phyloP scores from a whole-genome alignment of 2,329 filamentous ascomycete genomes.

The Botrytis fabae region DNA sequence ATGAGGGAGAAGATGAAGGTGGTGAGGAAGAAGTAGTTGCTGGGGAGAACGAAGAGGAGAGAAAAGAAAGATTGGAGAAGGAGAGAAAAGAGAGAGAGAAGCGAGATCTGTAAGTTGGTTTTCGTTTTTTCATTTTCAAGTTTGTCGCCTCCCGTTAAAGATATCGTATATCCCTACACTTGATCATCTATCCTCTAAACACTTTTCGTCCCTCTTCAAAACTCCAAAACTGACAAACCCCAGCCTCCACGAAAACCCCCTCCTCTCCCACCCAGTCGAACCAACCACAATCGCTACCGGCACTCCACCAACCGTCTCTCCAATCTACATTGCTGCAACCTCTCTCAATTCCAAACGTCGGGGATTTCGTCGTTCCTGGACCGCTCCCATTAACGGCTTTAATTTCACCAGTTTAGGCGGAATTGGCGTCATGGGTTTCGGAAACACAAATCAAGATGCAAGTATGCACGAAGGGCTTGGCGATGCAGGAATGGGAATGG shows the following conservation, averaged over 20 bases:
- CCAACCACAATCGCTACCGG: neutral
- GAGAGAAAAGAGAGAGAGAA: neutral
- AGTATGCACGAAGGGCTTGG: neutral
- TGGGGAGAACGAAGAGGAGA: neutral
- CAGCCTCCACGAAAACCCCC: conserved; percentile 5
- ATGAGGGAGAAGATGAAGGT: neutral
- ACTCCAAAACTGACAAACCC: neutral
- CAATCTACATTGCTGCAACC: neutral
- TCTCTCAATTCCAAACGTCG: neutral
- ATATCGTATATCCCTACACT: neutral
- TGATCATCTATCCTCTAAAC: too few relatives aligned
- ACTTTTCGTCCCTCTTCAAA: neutral
- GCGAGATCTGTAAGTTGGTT: neutral
- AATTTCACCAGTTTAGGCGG: neutral
- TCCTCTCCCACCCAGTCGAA: neutral
- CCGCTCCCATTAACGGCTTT: neutral
- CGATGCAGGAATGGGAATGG: neutral
- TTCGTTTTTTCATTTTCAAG: neutral
- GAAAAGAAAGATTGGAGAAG: neutral
- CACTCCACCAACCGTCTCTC: neutral
- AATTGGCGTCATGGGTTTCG: neutral
- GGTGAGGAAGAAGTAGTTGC: neutral
- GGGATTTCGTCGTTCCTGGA: neutral
- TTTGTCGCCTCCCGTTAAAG: neutral
- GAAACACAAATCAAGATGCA: neutral